phyloP scores from a whole-genome alignment of 2,329 filamentous ascomycete species.

The Phialemonium atrogriseum region DNA sequence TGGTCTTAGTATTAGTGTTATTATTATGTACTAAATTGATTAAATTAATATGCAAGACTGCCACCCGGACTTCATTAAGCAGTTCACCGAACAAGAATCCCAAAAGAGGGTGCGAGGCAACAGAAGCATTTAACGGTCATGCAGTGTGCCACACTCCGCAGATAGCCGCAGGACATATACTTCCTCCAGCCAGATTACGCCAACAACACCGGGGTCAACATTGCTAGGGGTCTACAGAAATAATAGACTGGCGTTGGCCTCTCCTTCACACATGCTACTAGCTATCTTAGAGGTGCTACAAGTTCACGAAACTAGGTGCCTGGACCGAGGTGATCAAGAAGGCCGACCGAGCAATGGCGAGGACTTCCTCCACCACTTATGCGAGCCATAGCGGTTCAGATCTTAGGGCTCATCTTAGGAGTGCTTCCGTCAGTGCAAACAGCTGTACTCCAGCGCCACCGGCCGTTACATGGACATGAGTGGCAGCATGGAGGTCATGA shows the following conservation, averaged over 20 bases:
- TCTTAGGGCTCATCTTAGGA: slow-evolving; percentile 9
- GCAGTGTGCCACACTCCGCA: slow-evolving; percentile 8
- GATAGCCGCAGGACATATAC: slow-evolving; percentile 5
- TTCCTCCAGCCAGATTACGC: slow-evolving; percentile 11
- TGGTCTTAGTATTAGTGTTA: too few species aligned
- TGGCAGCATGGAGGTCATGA: slow-evolving; percentile 9
- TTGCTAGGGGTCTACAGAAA: slow-evolving; percentile 10
- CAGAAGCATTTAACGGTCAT: slow-evolving; percentile 1
- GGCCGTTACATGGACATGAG: slow-evolving; percentile 8
- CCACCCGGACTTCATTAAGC: slow-evolving; percentile 8
- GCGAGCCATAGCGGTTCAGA: slow-evolving; percentile 6
- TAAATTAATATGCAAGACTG: too few species aligned
- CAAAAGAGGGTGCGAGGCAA: slow-evolving; percentile 1
- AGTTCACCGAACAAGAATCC: slow-evolving; percentile 6
- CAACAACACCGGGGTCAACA: slow-evolving; percentile 10
- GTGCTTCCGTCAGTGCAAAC: slow-evolving; percentile 10
- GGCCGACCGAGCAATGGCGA: slow-evolving; percentile 5
- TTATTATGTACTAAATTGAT: too few species aligned
- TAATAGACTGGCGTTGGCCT: slow-evolving; percentile 2
- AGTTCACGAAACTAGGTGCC: not conserved
- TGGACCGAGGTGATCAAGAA: slow-evolving; percentile 4
- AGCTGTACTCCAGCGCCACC: slow-evolving; percentile 7
- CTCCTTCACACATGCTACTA: not conserved
- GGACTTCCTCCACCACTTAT: slow-evolving; percentile 7
- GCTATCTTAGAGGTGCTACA: slow-evolving; percentile 7